phyloP scores from a whole-genome alignment of 2,329 filamentous ascomycete species.

The Ceratocystis lukuohia region DNA sequence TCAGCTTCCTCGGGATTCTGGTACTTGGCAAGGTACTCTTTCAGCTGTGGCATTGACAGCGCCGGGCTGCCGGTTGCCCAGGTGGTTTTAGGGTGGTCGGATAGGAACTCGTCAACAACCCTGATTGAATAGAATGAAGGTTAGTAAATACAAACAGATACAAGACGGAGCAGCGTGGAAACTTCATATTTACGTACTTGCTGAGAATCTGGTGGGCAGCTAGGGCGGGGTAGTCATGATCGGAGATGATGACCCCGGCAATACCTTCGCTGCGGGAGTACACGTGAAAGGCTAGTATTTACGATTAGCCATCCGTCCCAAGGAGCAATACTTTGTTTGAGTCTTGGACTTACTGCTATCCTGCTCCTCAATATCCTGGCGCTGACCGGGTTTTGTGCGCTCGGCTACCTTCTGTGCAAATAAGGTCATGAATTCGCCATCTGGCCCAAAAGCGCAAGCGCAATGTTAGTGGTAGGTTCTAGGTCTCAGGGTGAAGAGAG shows the following conservation, averaged over 20 bases:
- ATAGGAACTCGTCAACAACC: constrained; percentile 73
- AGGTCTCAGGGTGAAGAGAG: not conserved
- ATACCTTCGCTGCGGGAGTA: constrained; percentile 63
- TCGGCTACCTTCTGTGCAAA: constrained; percentile 82
- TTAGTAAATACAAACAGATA: constrained; percentile 3
- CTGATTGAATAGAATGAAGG: constrained; percentile 18
- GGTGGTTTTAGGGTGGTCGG: constrained; percentile 55
- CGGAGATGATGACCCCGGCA: constrained; percentile 63
- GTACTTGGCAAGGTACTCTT: constrained; percentile 61
- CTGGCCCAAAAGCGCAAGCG: not conserved
- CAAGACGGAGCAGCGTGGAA: not conserved
- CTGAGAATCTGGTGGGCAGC: constrained; percentile 77
- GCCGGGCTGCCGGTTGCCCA: constrained; percentile 45
- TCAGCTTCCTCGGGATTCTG: constrained; percentile 82
- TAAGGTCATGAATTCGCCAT: constrained; percentile 62
- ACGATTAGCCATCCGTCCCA: constrained; percentile 17
- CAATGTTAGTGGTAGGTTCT: constrained; percentile 4
- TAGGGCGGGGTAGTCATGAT: constrained; percentile 60
- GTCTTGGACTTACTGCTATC: constrained; percentile 32
- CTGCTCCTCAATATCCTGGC: constrained; percentile 76
- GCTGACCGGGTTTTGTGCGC: constrained; percentile 64
- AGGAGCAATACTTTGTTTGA: not conserved
- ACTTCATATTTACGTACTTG: constrained; percentile 34
- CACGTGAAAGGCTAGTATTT: constrained; percentile 56
- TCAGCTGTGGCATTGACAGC: constrained; percentile 57